phyloP scores from a whole-genome alignment of 768 basidiomycete species.

The Tulasnella sp. region DNA sequence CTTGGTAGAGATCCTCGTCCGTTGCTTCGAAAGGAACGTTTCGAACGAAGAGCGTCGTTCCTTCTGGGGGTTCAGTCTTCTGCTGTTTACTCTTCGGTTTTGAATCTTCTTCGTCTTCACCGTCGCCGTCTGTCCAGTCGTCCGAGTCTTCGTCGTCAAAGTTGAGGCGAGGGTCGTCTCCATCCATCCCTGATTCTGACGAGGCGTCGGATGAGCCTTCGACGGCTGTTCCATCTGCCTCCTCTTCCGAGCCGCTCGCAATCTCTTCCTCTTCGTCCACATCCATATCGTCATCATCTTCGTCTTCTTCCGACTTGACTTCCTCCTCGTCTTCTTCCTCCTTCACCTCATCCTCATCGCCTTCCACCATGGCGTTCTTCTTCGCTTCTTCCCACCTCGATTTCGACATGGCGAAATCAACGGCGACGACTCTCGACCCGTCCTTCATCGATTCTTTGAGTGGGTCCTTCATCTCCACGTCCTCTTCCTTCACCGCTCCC shows the following conservation, averaged over 20 bases:
- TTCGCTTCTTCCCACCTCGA: slow-evolving; percentile 84
- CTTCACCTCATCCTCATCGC: slow-evolving; percentile 33
- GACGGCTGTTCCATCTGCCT: slow-evolving; percentile 35
- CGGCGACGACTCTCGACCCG: slow-evolving; percentile 70
- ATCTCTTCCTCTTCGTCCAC: slow-evolving; percentile 27
- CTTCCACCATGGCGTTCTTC: slow-evolving; percentile 42
- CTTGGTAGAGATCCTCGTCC: slow-evolving; percentile 81
- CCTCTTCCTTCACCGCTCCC: slow-evolving; percentile 34
- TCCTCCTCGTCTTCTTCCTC: slow-evolving; percentile 36
- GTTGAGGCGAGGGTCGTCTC: slow-evolving; percentile 16
- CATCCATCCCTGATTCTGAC: neutral
- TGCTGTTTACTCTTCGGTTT: slow-evolving; percentile 35
- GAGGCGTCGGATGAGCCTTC: neutral
- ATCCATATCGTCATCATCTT: slow-evolving; percentile 31
- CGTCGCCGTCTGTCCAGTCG: slow-evolving; percentile 44
- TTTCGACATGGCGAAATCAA: slow-evolving; percentile 96
- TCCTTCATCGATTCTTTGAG: slow-evolving; percentile 40
- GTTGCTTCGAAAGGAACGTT: slow-evolving; percentile 91
- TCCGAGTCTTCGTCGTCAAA: slow-evolving; percentile 14
- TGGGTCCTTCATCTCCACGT: slow-evolving; percentile 55
- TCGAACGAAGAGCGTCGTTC: slow-evolving; percentile 89
- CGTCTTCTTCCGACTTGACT: slow-evolving; percentile 38
- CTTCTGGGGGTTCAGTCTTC: slow-evolving; percentile 78
- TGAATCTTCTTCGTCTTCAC: slow-evolving; percentile 37
- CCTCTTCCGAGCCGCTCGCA: slow-evolving; percentile 24